Percentiles rank a stretch among this genome's conserved stretches.
These are phyloP conservation scores for barrel medic (Medicago truncatula) DNA, from an alignment of 306 rosid species.

Conservation along the genomic window DNA sequence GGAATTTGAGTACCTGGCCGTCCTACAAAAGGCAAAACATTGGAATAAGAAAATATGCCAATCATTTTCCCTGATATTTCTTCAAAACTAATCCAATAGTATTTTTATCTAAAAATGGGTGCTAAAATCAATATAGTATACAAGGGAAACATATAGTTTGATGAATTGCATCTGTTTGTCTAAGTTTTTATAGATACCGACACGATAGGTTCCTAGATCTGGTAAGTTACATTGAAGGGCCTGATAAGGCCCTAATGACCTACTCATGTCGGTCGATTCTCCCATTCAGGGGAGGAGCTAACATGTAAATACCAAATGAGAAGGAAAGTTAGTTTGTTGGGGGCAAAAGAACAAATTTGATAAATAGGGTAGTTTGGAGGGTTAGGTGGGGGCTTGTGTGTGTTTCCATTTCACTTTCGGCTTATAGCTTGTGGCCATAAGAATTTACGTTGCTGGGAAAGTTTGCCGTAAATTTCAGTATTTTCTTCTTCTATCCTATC, in stretches of 20 bases:
- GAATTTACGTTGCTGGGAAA: neutral
- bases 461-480: neutral
- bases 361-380: neutral
- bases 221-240: too few relatives aligned
- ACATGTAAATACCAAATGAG: neutral
- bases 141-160: slow-evolving; percentile 5
- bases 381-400: neutral
- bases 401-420: neutral
- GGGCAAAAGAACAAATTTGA: neutral
- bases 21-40: slow-evolving; percentile 49
- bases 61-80: slow-evolving; percentile 24
- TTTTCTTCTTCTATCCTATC: neutral
- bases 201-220: too few relatives aligned
- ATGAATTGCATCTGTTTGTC: slow-evolving; percentile 16
- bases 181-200: slow-evolving; percentile 1
- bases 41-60: slow-evolving; percentile 37
- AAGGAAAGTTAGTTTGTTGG: neutral
- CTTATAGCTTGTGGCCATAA: neutral
- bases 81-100: slow-evolving; percentile 17
- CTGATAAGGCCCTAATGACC: neutral
- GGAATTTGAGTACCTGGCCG: slow-evolving; percentile 82
- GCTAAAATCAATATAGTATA: slow-evolving; percentile 11
- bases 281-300: too few relatives aligned
- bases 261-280: too few relatives aligned
- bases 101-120: slow-evolving; percentile 5